Base-by-base conservation (phyloP, 371 early-diverging fungal genomes). In the Caulochytrium protostelioides region DNA sequence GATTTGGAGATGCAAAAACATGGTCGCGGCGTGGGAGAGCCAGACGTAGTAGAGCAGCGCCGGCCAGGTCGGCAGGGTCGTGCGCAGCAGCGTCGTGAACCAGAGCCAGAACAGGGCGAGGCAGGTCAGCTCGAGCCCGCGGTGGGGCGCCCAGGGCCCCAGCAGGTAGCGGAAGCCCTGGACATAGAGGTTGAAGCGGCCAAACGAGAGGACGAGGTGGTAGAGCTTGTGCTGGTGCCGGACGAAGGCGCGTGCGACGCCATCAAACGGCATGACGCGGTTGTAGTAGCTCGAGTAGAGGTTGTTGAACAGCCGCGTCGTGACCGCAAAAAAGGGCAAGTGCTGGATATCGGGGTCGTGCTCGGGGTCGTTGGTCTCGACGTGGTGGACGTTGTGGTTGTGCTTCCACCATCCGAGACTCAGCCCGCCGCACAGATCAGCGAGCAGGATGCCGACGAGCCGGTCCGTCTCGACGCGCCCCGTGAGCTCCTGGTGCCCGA, bases 271-370 rank as follows among this genome's bases (percentile, higher is more conserved):
- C 52, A 90, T 54, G n/a, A 62, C 53, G 36, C 72, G 72, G 22
- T 76, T 66, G 52, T 90, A 80, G 57, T 82, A 92, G n/a, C 80
- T 69, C n/a, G 90, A 89, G 50, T 79, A 87, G 27, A 89, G 44
- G 43, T 67, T 71, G 46, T 72, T 54, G 42, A 83, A 74, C 42
- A 86, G 71, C 19, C 68, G 59, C 25, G 78, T 70, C 8, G 82
- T 72, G 34, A 91, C 63, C 14, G 94, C 90, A 38, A 90, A 65
- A 57, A 92, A 86, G 22, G 94, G 94, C 53, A 92, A 33, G 46
- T 87, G 94, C 55, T 92, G 94, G 43, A 92, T 86, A 54, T 92
- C 91, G 0, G 94, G 91, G 51, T 92, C 94, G 59, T 90, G 77
- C 47, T 82, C 80, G 8, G 57, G 55, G 26, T 53, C 30, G 50